These are phyloP conservation scores for Colletotrichum eleusines DNA, from an alignment of 2,329 filamentous ascomycete genomes.

Conservation along the genomic window DNA sequence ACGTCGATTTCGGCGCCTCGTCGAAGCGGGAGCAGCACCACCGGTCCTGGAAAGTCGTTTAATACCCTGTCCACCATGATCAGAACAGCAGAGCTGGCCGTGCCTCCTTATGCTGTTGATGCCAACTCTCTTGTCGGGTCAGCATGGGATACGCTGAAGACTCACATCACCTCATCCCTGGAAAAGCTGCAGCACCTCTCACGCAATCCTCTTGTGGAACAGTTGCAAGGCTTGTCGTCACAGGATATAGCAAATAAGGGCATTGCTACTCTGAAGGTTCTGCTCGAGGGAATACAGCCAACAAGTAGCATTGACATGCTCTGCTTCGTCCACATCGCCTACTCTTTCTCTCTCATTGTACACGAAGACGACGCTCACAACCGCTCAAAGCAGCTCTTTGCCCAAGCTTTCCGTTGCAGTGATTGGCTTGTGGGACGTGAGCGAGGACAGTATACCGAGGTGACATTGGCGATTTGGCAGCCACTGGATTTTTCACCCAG, in stretches of 20 bases:
- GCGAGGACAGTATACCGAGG: slow-evolving; percentile 55
- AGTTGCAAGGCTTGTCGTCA: slow-evolving; percentile 55
- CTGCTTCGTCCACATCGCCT: slow-evolving; percentile 65
- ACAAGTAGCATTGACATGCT: slow-evolving; percentile 58
- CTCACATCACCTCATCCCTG: slow-evolving; percentile 60
- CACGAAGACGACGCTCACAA: slow-evolving; percentile 55
- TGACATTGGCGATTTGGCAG: slow-evolving; percentile 63
- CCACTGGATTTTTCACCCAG: slow-evolving; percentile 51
- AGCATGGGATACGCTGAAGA: slow-evolving; percentile 59
- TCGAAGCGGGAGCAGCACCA: slow-evolving; percentile 53
- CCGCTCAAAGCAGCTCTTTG: slow-evolving; percentile 57
- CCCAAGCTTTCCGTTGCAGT: slow-evolving; percentile 60
- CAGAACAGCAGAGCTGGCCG: slow-evolving; percentile 14
- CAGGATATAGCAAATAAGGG: slow-evolving; percentile 56
- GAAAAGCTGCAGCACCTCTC: slow-evolving; percentile 55
- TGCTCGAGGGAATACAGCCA: slow-evolving; percentile 55
- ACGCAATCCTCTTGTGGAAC: slow-evolving; percentile 57
- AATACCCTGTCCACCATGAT: background rate
- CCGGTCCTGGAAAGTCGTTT: slow-evolving; percentile 49
- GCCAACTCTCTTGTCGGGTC: slow-evolving; percentile 56
- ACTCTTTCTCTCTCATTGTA: slow-evolving; percentile 62
- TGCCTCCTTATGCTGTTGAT: slow-evolving; percentile 47
- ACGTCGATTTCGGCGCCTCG: slow-evolving; percentile 50
- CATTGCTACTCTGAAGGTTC: slow-evolving; percentile 54
- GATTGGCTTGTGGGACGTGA: slow-evolving; percentile 54